These are phyloP conservation scores for Backusella mclennaniae DNA, from an alignment of 192 early-diverging fungal species.

Conservation along the genomic window DNA sequence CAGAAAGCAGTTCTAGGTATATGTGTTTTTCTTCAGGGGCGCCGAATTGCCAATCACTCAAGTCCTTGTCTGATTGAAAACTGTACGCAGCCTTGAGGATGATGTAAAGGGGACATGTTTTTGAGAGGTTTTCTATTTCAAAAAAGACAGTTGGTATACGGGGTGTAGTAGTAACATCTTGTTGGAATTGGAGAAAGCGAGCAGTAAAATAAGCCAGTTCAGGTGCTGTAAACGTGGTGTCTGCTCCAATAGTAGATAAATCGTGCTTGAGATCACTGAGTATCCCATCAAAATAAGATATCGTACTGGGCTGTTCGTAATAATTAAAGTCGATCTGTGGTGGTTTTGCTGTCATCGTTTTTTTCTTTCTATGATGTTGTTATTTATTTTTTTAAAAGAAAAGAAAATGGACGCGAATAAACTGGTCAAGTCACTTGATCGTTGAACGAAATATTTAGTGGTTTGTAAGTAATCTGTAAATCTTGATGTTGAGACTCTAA, in stretches of 20 bases:
- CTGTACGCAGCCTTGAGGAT: conserved; percentile 30
- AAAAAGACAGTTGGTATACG: conserved; percentile 25
- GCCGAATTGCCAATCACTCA: conserved; percentile 31
- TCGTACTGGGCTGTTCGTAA: conserved; percentile 36
- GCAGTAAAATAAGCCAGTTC: conserved; percentile 33
- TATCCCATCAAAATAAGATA: conserved; percentile 32
- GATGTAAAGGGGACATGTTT: conserved; percentile 19
- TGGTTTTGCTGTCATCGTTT: conserved; percentile 3
- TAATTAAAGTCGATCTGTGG: conserved; percentile 33
- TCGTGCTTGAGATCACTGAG: conserved; percentile 16
- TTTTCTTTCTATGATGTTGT: neutral
- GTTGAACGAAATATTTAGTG: neutral
- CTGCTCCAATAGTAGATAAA: conserved; percentile 22
- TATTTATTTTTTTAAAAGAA: neutral
- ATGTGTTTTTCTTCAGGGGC: conserved; percentile 25
- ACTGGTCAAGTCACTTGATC: neutral
- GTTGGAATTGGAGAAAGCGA: conserved; percentile 31
- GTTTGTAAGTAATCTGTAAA: neutral
- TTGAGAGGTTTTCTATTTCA: conserved; percentile 10
- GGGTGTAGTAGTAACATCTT: neutral
- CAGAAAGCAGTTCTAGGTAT: conserved; percentile 15
- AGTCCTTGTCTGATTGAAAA: conserved; percentile 28
- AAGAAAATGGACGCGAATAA: neutral
- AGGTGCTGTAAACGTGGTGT: conserved; percentile 27
- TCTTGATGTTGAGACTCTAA: neutral